Conservation (phyloP, 2,329 filamentous ascomycete genomes). For the Helotiales sp. region DNA sequence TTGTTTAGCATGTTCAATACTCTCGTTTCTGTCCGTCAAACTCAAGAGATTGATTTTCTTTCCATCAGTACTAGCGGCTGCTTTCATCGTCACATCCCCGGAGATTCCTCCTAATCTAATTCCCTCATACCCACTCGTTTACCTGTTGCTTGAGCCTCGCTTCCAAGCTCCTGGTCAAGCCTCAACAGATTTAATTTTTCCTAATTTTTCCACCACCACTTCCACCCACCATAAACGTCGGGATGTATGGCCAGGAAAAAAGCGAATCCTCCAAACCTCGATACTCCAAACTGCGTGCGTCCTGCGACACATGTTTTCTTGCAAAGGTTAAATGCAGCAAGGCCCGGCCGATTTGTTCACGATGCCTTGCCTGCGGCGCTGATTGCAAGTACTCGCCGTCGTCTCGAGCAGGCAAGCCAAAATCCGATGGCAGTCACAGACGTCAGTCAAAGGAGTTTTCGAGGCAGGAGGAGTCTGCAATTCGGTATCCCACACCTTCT, state of each 20-base stretch:
- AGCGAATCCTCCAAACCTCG: conserved; percentile 36
- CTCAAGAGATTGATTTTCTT: not conserved
- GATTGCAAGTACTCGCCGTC: conserved; percentile 59
- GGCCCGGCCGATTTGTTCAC: conserved; percentile 56
- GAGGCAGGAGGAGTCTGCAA: conserved; percentile 18
- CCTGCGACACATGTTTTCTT: conserved; percentile 60
- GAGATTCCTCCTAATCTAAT: not conserved
- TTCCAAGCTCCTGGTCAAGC: not conserved
- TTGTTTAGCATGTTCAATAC: conserved; percentile 7
- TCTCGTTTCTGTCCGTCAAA: not conserved
- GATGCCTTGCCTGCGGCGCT: conserved; percentile 55
- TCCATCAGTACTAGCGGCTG: not conserved
- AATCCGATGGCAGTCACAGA: conserved; percentile 42
- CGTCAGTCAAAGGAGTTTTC: conserved; percentile 12
- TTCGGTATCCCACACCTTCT: conserved; percentile 10
- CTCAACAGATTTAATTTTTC: conserved; percentile 3
- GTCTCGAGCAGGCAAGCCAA: conserved; percentile 55
- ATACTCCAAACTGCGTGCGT: conserved; percentile 52
- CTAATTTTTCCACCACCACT: no score
- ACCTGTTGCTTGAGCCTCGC: not conserved
- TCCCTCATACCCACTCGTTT: not conserved
- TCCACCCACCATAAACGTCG: not conserved
- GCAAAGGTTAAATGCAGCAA: conserved; percentile 64
- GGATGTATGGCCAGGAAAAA: conserved; percentile 15
- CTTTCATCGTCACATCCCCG: not conserved